These are phyloP conservation scores for Endocalyx cinctus DNA, from an alignment of 2,329 filamentous ascomycete species.

Conservation along the genomic window DNA sequence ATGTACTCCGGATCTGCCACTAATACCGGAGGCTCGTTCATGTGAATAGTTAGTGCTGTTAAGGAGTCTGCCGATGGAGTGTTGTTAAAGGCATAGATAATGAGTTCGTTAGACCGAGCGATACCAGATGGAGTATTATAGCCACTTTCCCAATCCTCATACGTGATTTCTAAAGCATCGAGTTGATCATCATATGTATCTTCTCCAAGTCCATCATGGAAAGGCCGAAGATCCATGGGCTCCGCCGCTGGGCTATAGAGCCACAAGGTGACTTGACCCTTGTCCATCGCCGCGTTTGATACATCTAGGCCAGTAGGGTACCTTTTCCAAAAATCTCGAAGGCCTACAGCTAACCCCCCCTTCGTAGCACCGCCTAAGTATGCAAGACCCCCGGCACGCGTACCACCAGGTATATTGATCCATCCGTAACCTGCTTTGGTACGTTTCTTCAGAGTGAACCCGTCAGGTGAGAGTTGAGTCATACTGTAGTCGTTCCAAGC, in stretches of 20 bases:
- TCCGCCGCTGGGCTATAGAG: constrained; percentile 53
- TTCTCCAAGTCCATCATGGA: constrained; percentile 53
- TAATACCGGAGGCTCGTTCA: constrained; percentile 49
- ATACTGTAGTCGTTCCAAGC: constrained; percentile 55
- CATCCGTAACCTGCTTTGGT: constrained; percentile 53
- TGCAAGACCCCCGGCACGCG: constrained; percentile 49
- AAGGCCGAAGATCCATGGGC: constrained; percentile 52
- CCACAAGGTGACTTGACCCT: constrained; percentile 54
- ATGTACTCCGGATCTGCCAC: constrained; percentile 44
- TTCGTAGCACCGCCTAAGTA: constrained; percentile 53
- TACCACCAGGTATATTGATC: constrained; percentile 54
- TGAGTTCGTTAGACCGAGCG: constrained; percentile 53
- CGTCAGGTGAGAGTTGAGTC: constrained; percentile 54
- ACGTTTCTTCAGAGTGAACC: constrained; percentile 56
- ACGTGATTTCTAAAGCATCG: constrained; percentile 58
- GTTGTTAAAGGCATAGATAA: constrained; percentile 45
- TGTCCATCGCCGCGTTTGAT: constrained; percentile 42
- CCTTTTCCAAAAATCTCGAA: constrained; percentile 60
- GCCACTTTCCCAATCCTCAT: constrained; percentile 55
- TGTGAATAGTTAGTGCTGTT: constrained; percentile 36
- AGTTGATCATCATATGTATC: constrained; percentile 53
- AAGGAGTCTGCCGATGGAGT: constrained; percentile 48
- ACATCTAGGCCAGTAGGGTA: constrained; percentile 57
- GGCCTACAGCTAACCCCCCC: constrained; percentile 55
- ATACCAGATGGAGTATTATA: constrained; percentile 56